Conservation (phyloP, 208 protist species). For the Endotrypanum monterogeii region DNA sequence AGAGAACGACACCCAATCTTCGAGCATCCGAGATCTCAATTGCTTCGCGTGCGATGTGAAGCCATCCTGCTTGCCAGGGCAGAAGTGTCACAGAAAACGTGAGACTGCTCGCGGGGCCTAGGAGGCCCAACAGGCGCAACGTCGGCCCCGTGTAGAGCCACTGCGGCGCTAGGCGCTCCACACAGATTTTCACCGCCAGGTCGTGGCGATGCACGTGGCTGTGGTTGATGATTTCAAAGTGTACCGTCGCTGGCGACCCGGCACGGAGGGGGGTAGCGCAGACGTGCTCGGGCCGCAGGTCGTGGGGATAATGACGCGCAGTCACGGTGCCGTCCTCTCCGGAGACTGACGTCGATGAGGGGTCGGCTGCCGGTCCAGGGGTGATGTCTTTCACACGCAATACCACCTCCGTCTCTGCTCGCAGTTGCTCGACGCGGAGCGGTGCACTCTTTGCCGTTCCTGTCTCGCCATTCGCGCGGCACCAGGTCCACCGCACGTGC, state of each 20-base stretch:
- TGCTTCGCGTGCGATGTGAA: conserved; percentile 34
- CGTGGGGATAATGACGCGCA: not conserved
- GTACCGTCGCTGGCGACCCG: conserved; percentile 37
- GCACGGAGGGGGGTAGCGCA: not conserved
- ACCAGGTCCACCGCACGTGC: conserved; percentile 56
- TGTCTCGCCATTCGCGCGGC: conserved; percentile 52
- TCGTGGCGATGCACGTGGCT: conserved; percentile 32
- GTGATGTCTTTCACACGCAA: conserved; percentile 19
- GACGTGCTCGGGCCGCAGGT: not conserved
- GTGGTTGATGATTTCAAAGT: conserved; percentile 42
- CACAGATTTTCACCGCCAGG: conserved; percentile 62
- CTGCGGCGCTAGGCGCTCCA: conserved; percentile 57
- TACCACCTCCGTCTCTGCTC: conserved; percentile 34
- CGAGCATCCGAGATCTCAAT: conserved; percentile 57
- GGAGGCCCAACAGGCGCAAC: conserved; percentile 37
- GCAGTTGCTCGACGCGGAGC: conserved; percentile 35
- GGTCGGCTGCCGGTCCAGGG: not conserved
- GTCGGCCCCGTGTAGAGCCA: conserved; percentile 71
- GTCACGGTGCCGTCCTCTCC: not conserved
- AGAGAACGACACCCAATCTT: conserved; percentile 37
- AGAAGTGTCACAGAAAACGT: conserved; percentile 54
- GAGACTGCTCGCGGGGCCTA: conserved; percentile 31
- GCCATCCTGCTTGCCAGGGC: conserved; percentile 66
- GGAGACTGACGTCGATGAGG: not conserved
- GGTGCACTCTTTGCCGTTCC: conserved; percentile 38